These are phyloP conservation scores for Dactylella cylindrospora DNA, from an alignment of 2,329 filamentous ascomycete species.

Conservation along the genomic window DNA sequence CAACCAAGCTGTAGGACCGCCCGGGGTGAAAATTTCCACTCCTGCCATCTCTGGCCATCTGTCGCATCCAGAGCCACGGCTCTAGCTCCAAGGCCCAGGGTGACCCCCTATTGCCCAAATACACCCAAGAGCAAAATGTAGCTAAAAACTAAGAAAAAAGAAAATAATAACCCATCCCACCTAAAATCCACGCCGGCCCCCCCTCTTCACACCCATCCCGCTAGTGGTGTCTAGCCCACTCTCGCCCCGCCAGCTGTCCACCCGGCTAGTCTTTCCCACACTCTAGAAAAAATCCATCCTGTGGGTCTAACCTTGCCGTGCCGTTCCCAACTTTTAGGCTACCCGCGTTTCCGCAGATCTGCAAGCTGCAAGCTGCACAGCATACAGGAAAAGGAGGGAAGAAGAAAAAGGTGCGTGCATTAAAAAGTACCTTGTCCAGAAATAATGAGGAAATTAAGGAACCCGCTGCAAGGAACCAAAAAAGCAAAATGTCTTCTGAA, in stretches of 20 bases:
- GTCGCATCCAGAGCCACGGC: too few species aligned
- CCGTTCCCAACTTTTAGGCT: conserved; percentile 11
- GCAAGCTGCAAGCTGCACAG: not conserved
- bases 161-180: conserved; percentile 8
- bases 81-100: too few species aligned
- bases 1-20: too few species aligned
- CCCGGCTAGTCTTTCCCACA: conserved; percentile 41
- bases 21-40: too few species aligned
- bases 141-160: conserved; percentile 5
- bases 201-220: conserved; percentile 5
- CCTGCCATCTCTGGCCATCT: too few species aligned
- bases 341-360: conserved; percentile 41
- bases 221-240: too few species aligned
- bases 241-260: conserved; percentile 22
- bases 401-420: not conserved
- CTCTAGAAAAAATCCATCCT: not conserved
- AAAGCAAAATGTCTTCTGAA: conserved; percentile 5
- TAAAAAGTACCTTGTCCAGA: too few species aligned
- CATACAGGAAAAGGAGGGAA: conserved; percentile 1
- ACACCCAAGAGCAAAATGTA: conserved; percentile 3
- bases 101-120: conserved; percentile 5
- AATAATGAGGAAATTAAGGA: not conserved
- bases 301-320: conserved; percentile 17
- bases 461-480: conserved; percentile 4
- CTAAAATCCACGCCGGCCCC: conserved; percentile 11